These are phyloP conservation scores for Chaetomium sp. DNA, from an alignment of 2,329 filamentous ascomycete genomes.

Conservation along the genomic window DNA sequence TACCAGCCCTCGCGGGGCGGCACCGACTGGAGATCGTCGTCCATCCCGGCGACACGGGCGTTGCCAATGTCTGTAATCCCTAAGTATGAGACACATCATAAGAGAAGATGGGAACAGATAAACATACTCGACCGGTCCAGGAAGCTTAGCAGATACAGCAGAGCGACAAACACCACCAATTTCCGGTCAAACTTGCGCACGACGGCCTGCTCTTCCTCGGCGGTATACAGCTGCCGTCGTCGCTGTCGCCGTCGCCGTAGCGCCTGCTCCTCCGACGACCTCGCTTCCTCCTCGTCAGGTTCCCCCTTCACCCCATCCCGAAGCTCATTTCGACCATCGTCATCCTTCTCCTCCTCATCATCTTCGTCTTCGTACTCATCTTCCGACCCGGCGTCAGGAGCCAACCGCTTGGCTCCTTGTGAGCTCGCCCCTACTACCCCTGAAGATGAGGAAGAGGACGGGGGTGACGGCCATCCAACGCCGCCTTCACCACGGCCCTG, in stretches of 20 bases:
- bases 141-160: constrained; percentile 84
- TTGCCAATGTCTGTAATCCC: constrained; percentile 58
- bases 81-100: neutral
- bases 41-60: constrained; percentile 65
- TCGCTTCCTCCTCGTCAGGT: constrained; percentile 6
- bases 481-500: neutral
- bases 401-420: neutral
- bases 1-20: constrained; percentile 54
- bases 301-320: neutral
- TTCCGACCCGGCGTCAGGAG: constrained; percentile 21
- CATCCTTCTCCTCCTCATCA: constrained; percentile 12
- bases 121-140: constrained; percentile 78
- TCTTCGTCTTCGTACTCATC: constrained; percentile 19
- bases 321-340: constrained; percentile 9
- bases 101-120: neutral
- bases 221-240: constrained; percentile 47
- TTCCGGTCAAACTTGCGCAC: constrained; percentile 74
- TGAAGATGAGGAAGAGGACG: constrained; percentile 5
- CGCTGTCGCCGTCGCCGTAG: constrained; percentile 25
- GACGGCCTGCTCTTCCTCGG: constrained; percentile 72
- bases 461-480: neutral
- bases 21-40: constrained; percentile 58
- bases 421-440: neutral
- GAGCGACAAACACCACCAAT: constrained; percentile 77
- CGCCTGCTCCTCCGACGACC: constrained; percentile 14